Evolutionary conservation across 257 asterid species (phyloP).

Genomic region (Fraxinus pennsylvanica): DNA sequence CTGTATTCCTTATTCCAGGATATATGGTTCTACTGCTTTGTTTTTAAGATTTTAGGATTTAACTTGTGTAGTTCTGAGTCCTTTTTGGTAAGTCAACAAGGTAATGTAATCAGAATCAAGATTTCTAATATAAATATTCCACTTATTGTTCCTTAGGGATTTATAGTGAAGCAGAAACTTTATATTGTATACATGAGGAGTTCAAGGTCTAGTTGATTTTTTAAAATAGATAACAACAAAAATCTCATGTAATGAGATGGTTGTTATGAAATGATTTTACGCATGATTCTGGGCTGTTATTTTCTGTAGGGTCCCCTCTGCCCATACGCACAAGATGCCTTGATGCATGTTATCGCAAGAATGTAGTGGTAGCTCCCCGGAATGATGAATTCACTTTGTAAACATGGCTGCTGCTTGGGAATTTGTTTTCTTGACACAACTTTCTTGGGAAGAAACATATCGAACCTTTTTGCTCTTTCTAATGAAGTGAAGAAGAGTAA

Average conservation of each 20-base stretch:
- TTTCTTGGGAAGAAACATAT: neutral
- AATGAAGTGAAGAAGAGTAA: neutral
- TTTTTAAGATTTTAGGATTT: neutral
- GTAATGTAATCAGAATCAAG: neutral
- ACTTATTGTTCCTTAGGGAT: neutral
- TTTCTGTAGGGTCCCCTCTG: neutral
- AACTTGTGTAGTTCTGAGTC: neutral
- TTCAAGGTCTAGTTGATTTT: neutral
- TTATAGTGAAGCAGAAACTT: neutral
- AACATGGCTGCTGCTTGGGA: neutral
- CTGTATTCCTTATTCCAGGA: neutral
- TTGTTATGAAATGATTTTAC: neutral
- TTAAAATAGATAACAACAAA: neutral
- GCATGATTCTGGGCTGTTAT: neutral
- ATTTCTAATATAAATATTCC: neutral
- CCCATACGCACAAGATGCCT: neutral
- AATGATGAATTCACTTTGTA: neutral
- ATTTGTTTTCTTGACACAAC: neutral
- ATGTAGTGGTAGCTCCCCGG: neutral
- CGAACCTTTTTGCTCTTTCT: neutral
- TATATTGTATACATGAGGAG: neutral
- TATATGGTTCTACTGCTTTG: neutral
- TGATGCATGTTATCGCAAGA: neutral
- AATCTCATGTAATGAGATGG: neutral
- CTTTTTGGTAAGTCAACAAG: neutral